These are phyloP conservation scores for Ophiocordyceps australis DNA, from an alignment of 2,329 filamentous ascomycete genomes.

Conservation along the genomic window DNA sequence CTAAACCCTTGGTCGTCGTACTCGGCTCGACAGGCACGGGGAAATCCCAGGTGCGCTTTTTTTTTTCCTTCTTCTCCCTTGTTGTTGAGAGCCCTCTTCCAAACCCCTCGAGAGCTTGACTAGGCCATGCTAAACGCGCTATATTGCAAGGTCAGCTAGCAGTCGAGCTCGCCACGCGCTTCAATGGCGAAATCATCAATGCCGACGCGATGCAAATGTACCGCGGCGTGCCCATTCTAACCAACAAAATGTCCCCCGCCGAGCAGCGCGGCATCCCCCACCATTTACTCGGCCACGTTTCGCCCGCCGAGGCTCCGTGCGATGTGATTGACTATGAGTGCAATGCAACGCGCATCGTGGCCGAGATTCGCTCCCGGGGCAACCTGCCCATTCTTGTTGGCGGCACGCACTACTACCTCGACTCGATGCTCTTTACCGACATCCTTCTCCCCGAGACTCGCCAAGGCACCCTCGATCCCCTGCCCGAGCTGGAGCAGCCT, in stretches of 20 bases:
- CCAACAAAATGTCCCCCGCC: conserved; percentile 66
- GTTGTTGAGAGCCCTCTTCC: no score
- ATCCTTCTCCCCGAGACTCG: conserved; percentile 31
- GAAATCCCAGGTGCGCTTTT: conserved; percentile 76
- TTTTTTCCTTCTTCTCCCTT: no score
- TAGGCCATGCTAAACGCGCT: no score
- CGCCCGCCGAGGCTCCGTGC: conserved; percentile 65
- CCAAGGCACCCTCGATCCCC: conserved; percentile 19
- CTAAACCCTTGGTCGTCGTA: conserved; percentile 55
- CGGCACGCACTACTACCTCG: conserved; percentile 89
- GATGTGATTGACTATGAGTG: conserved; percentile 60
- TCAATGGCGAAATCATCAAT: conserved; percentile 91
- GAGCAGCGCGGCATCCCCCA: conserved; percentile 73
- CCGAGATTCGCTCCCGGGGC: conserved; percentile 60
- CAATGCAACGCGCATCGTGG: conserved; percentile 50
- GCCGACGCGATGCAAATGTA: conserved; percentile 98
- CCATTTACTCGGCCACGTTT: conserved; percentile 69
- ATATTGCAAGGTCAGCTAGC: conserved; percentile 43
- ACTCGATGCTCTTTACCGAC: conserved; percentile 62
- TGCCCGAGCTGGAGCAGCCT: conserved; percentile 53
- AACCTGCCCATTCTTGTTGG: conserved; percentile 82
- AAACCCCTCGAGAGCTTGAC: no score
- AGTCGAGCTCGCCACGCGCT: conserved; percentile 65
- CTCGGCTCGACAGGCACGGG: conserved; percentile 86
- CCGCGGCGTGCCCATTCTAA: conserved; percentile 77